These are phyloP conservation scores for Austroboletus rostrupii DNA, from an alignment of 1,284 basidiomycete genomes.

Conservation along the genomic window DNA sequence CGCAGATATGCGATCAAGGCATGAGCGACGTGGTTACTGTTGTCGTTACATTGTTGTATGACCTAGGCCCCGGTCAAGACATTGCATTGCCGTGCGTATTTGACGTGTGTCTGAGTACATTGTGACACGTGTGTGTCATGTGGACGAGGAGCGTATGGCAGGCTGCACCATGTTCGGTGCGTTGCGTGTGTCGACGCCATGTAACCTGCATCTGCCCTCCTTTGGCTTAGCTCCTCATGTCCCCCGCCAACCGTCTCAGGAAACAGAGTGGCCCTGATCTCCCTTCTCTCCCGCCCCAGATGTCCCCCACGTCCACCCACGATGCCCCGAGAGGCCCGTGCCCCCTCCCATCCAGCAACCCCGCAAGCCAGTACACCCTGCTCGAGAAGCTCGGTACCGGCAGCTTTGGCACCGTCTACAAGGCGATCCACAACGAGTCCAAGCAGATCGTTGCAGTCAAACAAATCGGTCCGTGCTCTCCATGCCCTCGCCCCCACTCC, in stretches of 20 bases:
- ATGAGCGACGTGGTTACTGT: conserved; percentile 37
- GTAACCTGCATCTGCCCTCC: conserved; percentile 5
- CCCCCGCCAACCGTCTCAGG: conserved; percentile 43
- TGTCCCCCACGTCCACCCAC: conserved; percentile 40
- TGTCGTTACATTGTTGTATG: conserved; percentile 39
- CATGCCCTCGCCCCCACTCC: background rate
- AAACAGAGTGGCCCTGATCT: conserved; percentile 38
- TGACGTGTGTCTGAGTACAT: background rate
- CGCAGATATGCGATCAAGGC: conserved; percentile 85
- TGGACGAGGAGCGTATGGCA: conserved; percentile 2
- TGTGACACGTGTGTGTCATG: conserved; percentile 25
- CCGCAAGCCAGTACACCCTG: conserved; percentile 85
- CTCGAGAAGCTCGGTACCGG: conserved; percentile 97
- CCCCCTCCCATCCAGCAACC: conserved; percentile 71
- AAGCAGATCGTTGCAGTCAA: conserved; percentile 96
- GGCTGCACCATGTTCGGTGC: conserved; percentile 14
- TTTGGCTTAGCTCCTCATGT: conserved; percentile 36
- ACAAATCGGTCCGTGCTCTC: conserved; percentile 77
- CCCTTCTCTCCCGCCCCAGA: conserved; percentile 42
- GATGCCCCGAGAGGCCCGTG: conserved; percentile 54
- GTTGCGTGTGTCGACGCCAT: conserved; percentile 11
- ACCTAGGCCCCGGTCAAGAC: conserved; percentile 35
- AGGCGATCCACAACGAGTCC: conserved; percentile 91
- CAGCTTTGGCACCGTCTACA: conserved; percentile 95
- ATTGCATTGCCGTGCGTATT: conserved; percentile 32